Evolutionary conservation across 1,139 yeast species (phyloP), one percentile per base, ranked within the genome.

Genomic region (Kodamaea arcana): DNA sequence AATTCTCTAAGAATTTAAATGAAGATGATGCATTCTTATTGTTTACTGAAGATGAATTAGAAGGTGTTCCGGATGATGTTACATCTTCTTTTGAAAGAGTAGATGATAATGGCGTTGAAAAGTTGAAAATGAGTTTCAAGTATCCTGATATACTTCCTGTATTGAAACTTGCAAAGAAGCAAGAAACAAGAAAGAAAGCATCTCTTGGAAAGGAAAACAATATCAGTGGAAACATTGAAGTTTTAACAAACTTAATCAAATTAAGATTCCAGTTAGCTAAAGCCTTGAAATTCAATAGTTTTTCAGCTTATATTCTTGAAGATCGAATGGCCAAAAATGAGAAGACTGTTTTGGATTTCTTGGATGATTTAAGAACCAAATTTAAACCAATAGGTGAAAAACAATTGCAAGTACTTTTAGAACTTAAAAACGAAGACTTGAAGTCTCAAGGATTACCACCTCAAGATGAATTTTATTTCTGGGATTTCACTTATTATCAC

Each of bases 81-180:
- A 46, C 82, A 42, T 69, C 66, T 16, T 83, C 74, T 50, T 83
- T 80, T 50, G 80, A 75, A 37, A 57, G 60, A 41, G 54, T 61
- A 13, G 60, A 55, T 27, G 73, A 62, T 11, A 69, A 62, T 30
- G 78, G 72, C 11, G 52, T 52, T 23, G 42, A 44, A 3, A 72
- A 72, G 50, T 71, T 61, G 51, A 81, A 80, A 53, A 80, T 86
- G 66, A 81, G 94, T 3, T 85, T 75, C 65, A 83, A 85, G 55
- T 83, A 83, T 50, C 92, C 95, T 4, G 94, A 85, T 51, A 61
- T 82, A 34, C 63, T 80, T 45, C 94, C 94, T 0, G 80, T 81
- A n/a, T 60, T 83, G 56, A 81, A 82, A 54, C 75, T 78, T 54
- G 90, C 94, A 30, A 65, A 70, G 38, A 62, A 62, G 42, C 73